Evolutionary conservation across 345 rosid genomes (phyloP), one percentile per base, ranked within the genome.

Genomic region (Lumnitzera racemosa): DNA sequence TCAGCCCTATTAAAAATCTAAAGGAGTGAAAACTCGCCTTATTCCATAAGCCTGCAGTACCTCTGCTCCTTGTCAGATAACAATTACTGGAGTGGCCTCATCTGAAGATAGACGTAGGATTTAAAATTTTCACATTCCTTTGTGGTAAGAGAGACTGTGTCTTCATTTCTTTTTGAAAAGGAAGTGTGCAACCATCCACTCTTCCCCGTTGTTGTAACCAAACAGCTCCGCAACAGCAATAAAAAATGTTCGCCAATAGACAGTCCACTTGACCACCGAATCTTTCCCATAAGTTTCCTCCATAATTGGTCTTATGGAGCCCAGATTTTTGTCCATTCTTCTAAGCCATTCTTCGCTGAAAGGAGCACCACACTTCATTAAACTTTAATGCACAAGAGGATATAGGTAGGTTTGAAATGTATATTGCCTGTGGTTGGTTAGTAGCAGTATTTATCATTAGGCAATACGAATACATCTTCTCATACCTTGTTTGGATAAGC

Each of bases 201-300:
- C 96, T 31, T 87, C 88, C 52, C 96, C 96, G 20, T 85, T 76
- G 77, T 70, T 85, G 78, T 89, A 92, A 31, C 82, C 91, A 11
- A 85, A 89, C 68, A 89, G 89, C 65, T 92, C 96, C 8, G 96
- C 96, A 62, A 85, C 96, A 0, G 91, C 72, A 0, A 89, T 83
- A 65, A 92, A 89, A 77, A 89, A 85, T 23, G 96, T 85, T 75
- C 88, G 78, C 98, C 96, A 82, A 59, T 92, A 87, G 48, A 81
- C 94, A 1, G 76, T 87, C 96, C 98, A 89, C 72, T 85, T 89
- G 66, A 85, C 73, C 51, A 90, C 81, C 24, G 78, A 76, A 54
- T 87, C 89, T 67, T 83, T 87, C 60, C 96, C 96, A 56, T 87
- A 87, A 23, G 91, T 85, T 47, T 79, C 68, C 70, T 80, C 89